Evolutionary conservation across 2,329 filamentous ascomycete genomes (phyloP), one percentile per base, ranked within the genome.

Genomic region (Phialophora expanda): DNA sequence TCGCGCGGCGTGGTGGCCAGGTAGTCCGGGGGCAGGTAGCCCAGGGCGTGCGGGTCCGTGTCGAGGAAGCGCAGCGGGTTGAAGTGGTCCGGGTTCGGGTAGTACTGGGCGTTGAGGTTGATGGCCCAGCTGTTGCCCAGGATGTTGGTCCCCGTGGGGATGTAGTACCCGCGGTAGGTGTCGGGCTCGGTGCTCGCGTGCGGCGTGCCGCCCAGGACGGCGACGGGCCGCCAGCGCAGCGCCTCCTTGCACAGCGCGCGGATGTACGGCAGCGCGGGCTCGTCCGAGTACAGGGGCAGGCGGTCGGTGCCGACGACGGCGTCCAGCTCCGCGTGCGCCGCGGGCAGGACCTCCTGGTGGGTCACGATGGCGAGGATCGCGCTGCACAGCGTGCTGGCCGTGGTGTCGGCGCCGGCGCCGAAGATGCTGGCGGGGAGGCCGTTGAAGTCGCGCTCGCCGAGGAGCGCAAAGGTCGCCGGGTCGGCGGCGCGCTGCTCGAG

Each of bases 1-100:
- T 64, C 54, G 81, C 9, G 79, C 79, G 73, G 82, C 80, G 71
- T 84, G 83, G 65, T 83, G 81, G 67, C 85, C 80, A 64, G 83
- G 64, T 78, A 84, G 46, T 81, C 76, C 1, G 78, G 81, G 12
- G 85, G 78, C 1, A 84, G 83, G 68, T 83, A 83, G 69, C 79
- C 79, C 69, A 81, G 86, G 0, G 81, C 44, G 28, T 22, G 50
- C 83, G 12, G 83, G 83, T 73, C 78, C 85, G 81, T 77, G 54
- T 85, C 78, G 9, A 84, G 73, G 83, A 84, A 87, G 59, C 85
- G 80, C 46, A 84, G 79, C 3, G 85, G 85, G 46, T 83, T 81
- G 76, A 85, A 86, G 38, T 77, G 75, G 56, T 83, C 80, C 0
- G 82, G 78, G 61, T 82, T 80, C 1, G 83, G 83, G 71, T 84